Conservation (phyloP, 2,329 filamentous ascomycete species). For the Aspergillus ruber region DNA sequence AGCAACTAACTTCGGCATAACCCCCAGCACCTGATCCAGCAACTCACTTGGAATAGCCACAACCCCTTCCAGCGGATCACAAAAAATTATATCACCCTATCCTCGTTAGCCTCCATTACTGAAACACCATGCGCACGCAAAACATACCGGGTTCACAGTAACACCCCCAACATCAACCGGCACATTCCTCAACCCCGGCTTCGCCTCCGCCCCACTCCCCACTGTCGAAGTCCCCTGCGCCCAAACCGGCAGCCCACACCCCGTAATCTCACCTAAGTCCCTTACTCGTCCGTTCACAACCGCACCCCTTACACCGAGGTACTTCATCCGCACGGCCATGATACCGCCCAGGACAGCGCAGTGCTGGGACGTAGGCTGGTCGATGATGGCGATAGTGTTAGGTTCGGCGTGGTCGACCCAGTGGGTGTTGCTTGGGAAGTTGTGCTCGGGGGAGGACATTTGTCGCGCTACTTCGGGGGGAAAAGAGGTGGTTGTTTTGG, state of each 20-base stretch:
- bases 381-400: conserved; percentile 59
- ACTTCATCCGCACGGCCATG: conserved; percentile 64
- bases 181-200: conserved; percentile 35
- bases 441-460: conserved; percentile 25
- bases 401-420: conserved; percentile 61
- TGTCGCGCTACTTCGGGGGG: conserved; percentile 22
- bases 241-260: conserved; percentile 52
- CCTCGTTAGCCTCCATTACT: background rate
- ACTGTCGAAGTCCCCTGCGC: conserved; percentile 39
- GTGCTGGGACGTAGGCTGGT: conserved; percentile 58
- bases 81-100: conserved; percentile 62
- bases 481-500: conserved; percentile 46
- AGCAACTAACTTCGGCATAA: conserved; percentile 48
- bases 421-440: conserved; percentile 55
- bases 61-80: conserved; percentile 63
- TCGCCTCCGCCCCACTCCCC: conserved; percentile 40
- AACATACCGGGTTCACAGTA: conserved; percentile 35
- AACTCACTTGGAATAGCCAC: conserved; percentile 60
- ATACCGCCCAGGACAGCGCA: conserved; percentile 73
- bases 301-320: conserved; percentile 53
- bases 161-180: conserved; percentile 36
- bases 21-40: conserved; percentile 53
- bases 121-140: background rate
- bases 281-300: conserved; percentile 64
- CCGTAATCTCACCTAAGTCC: conserved; percentile 57